phyloP scores from a whole-genome alignment of 2,329 filamentous ascomycete genomes.

The Cladorrhinum sp. region DNA sequence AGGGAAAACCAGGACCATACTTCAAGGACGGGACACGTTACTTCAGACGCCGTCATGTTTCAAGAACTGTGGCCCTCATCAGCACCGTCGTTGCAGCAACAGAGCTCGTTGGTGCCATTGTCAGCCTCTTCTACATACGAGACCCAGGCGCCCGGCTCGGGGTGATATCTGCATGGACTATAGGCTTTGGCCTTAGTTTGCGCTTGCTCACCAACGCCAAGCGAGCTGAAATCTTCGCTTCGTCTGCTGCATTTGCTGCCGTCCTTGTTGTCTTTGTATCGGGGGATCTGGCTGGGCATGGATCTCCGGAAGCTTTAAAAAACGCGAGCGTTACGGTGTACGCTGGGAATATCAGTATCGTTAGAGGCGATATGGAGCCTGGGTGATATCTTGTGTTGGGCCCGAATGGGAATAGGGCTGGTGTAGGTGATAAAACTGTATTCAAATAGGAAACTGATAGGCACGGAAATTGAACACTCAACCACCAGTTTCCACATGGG shows the following conservation, averaged over 20 bases:
- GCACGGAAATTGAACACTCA: no score
- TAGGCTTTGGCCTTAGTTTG: conserved; percentile 10
- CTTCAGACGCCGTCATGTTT: conserved; percentile 5
- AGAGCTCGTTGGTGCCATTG: conserved; percentile 9
- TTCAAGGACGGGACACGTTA: neutral
- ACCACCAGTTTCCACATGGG: no score
- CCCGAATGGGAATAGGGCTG: no score
- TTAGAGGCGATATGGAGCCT: no score
- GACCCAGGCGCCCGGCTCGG: conserved; percentile 1
- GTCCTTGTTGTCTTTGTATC: conserved; percentile 17
- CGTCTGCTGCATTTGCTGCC: conserved; percentile 14
- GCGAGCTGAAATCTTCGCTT: conserved; percentile 13
- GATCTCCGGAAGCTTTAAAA: no score
- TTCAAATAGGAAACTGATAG: no score
- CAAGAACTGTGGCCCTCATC: neutral
- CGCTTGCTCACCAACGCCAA: conserved; percentile 15
- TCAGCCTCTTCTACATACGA: neutral
- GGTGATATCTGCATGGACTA: conserved; percentile 2
- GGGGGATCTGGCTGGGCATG: neutral
- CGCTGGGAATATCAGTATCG: no score
- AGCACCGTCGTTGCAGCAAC: conserved; percentile 6
- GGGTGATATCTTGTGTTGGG: no score
- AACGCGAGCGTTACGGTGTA: no score
- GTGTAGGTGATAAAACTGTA: no score
- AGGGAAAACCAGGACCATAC: neutral